These are phyloP conservation scores for Taxillus chinensis DNA, from an alignment of 164 flowering plant species.

Conservation along the genomic window DNA sequence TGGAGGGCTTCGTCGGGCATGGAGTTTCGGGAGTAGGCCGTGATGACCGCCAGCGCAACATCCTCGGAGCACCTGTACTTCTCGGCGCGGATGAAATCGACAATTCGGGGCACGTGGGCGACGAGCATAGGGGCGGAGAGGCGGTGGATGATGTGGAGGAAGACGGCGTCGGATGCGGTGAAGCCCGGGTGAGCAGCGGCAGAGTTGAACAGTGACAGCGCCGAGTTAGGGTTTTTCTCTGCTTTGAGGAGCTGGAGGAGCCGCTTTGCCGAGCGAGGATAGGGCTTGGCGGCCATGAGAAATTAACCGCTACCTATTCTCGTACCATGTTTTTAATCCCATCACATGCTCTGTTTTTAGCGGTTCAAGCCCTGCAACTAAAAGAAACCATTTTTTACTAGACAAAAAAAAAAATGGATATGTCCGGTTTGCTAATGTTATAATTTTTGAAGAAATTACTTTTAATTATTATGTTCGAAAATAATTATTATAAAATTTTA, in stretches of 20 bases:
- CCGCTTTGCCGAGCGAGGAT: conserved; percentile 29
- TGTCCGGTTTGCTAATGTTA: too few species aligned
- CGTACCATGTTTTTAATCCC: too few species aligned
- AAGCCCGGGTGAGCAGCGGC: conserved; percentile 32
- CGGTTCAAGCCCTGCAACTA: too few species aligned
- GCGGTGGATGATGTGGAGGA: conserved; percentile 58
- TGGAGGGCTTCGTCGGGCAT: conserved; percentile 53
- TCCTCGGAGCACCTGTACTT: conserved; percentile 58
- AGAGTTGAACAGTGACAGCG: conserved; percentile 61
- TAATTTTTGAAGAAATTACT: too few species aligned
- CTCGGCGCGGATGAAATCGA: conserved; percentile 38
- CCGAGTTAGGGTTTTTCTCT: conserved; percentile 36
- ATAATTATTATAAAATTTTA: too few species aligned
- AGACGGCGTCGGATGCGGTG: conserved; percentile 35
- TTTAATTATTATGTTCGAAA: too few species aligned
- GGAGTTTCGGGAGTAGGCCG: conserved; percentile 36
- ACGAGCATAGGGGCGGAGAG: conserved; percentile 32
- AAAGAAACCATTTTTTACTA: too few species aligned
- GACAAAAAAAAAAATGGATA: too few species aligned
- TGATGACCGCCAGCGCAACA: conserved; percentile 45
- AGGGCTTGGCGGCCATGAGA: conserved; percentile 35
- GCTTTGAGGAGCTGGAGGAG: conserved; percentile 52
- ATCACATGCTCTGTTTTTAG: too few species aligned
- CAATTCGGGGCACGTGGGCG: conserved; percentile 32
- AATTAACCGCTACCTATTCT: too few species aligned